phyloP scores from a whole-genome alignment of 2,329 filamentous ascomycete genomes.

The Curvularia lunata region DNA sequence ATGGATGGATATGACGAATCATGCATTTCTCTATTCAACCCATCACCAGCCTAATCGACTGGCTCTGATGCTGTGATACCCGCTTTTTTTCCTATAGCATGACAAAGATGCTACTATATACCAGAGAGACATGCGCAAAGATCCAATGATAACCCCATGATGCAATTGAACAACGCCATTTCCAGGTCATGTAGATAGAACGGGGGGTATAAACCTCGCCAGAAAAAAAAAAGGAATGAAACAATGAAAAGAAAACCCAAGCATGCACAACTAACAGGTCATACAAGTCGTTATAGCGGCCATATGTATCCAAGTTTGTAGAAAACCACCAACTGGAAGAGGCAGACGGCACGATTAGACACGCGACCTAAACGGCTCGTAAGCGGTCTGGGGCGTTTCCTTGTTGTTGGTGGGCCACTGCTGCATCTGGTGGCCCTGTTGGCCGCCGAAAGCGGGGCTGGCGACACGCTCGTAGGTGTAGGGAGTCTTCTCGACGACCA shows the following conservation, averaged over 20 bases:
- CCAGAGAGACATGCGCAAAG: not conserved
- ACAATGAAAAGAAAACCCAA: not conserved
- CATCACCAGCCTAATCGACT: not conserved
- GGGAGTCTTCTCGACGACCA: conserved; percentile 65
- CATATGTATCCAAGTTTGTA: not conserved
- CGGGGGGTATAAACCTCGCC: conserved; percentile 2
- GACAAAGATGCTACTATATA: not conserved
- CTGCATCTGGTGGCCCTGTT: conserved; percentile 35
- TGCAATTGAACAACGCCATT: not conserved
- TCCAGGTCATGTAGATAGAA: not conserved
- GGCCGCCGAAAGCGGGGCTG: conserved; percentile 48
- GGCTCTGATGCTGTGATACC: not conserved
- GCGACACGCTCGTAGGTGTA: conserved; percentile 66
- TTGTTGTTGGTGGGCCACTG: conserved; percentile 26
- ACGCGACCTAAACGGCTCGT: conserved; percentile 52
- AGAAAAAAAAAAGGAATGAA: not conserved
- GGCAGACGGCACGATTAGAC: conserved; percentile 20
- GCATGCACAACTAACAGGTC: conserved; percentile 13
- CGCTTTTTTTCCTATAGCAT: not conserved
- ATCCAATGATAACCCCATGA: not conserved
- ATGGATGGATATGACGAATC: not conserved
- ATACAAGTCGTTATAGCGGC: conserved; percentile 19
- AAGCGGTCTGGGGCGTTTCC: conserved; percentile 41
- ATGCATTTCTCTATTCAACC: not conserved
- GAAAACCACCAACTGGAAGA: not conserved